Base-by-base conservation (phyloP, 345 rosid species). In the Pistacia atlantica region DNA sequence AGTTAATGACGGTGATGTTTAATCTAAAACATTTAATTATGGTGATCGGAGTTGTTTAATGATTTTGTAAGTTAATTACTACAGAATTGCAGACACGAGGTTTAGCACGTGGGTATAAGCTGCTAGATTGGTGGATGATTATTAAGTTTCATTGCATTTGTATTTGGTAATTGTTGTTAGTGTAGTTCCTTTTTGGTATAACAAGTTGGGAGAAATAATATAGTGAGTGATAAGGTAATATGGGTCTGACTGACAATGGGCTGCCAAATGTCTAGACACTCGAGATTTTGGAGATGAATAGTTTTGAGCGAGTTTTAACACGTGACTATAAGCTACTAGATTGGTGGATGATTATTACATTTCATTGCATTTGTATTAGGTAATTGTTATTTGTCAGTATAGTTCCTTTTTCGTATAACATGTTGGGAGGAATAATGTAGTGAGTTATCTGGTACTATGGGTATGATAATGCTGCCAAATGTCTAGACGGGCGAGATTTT, bases 331-430 rank as follows among this genome's bases (percentile, higher is more conserved):
- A 25, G 37, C 42, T 62, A 9, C 64, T 67, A 22, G 48, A 70
- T 54, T 8, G 16, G 58, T 1, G 51, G 11, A 56, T 38, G 74
- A 71, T 71, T 57, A 52, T 74, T 57, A 63, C 65, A 55, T 45
- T 5, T 45, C 45, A 33, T 68, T 7, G 35, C 6, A 2, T 74
- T 38, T 62, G 14, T 51, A 28, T 6, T 42, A 5, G 49, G 17
- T 48, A 42, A 52, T 35, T 64, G 51, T 69, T 68, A 4, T 79
- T 78, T 67, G 42, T 74, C 42, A 3, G 38, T n/a, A 51, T 14
- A 51, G 14, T 17, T 28, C 5, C 16, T 4, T 18, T 63, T 11
- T 42, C 31, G 11, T 11, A n/a, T 65, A 10, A 11, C 45, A 48
- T 46, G 69, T 38, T 16, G 48, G n/a, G 51, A 57, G 49, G 33